Base-by-base conservation (phyloP, 495 filamentous ascomycete species). In the Penicillium crystallinum region DNA sequence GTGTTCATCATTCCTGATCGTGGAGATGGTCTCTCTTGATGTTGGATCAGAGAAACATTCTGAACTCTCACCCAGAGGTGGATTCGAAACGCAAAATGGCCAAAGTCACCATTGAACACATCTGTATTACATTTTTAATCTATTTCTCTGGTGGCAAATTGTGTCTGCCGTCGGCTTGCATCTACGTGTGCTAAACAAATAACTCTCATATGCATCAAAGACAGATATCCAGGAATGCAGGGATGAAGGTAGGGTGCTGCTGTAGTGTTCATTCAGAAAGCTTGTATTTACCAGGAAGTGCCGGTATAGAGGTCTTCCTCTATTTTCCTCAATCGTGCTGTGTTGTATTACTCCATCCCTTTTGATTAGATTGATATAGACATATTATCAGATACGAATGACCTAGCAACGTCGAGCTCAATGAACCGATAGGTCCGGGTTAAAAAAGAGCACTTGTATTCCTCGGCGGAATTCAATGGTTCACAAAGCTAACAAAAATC, bases 11-110 rank as follows among this genome's bases (percentile, higher is more conserved):
- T 15, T 18, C 10, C 3, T 22, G 10, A 14, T 31, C 18, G 33
- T 38, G 22, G 11, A 25, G 34, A 23, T 8, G 3, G 11, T 19
- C 14, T 35, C 6, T 47, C 15, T 47, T 22, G 36, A 45, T 46
- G 51, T 54, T 42, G 43, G 43, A 54, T 54, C 35, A 23, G 19
- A 33, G 43, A 45, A 46, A 46, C 36, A 41, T 29, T 33, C 10
- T 35, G 14, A 45, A 37, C 49, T 45, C 38, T 52, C 12, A 8
- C 22, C 4, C 37, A 22, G 47, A 38, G 2, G 41, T 49, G 1
- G 23, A 31, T 11, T 21, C 38, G 14, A 23, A 37, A 27, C 17
- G 6, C 18, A 23, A 41, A 22, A n/a, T 11, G 18, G 8, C 37
- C 5, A 3, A n/a, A 17, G 1, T n/a, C n/a, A 11, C 22, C 5